Evolutionary conservation across 2,329 filamentous ascomycete species (phyloP).

Genomic region (Colletotrichum graminicola): DNA sequence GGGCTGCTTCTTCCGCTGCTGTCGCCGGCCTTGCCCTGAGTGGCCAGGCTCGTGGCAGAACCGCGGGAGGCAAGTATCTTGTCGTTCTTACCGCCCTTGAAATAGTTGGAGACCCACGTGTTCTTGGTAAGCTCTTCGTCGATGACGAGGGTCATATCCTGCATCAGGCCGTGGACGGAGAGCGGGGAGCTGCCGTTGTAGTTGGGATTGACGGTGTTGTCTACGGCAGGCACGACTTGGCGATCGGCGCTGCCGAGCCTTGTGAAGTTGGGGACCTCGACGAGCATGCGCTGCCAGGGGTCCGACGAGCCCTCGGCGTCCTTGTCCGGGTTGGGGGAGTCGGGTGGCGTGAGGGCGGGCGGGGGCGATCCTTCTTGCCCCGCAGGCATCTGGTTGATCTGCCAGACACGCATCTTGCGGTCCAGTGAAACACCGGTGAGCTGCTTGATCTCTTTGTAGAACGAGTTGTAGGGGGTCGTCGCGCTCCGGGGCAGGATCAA

Average conservation of each 20-base stretch:
- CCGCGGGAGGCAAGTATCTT: constrained; percentile 54
- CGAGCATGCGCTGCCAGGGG: constrained; percentile 57
- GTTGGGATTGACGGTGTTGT: constrained; percentile 79
- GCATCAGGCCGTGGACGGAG: constrained; percentile 74
- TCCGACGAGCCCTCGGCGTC: constrained; percentile 46
- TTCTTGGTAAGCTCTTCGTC: constrained; percentile 79
- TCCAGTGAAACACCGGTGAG: constrained; percentile 74
- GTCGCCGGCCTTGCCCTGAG: constrained; percentile 52
- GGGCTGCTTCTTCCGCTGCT: constrained; percentile 79
- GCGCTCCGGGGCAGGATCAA: constrained; percentile 78
- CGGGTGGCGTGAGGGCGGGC: constrained; percentile 55
- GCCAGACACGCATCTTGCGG: constrained; percentile 84
- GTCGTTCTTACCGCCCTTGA: constrained; percentile 46
- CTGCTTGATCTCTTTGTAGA: constrained; percentile 80
- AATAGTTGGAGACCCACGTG: constrained; percentile 67
- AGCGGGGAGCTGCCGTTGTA: constrained; percentile 82
- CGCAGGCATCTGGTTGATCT: constrained; percentile 61
- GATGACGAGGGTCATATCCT: constrained; percentile 82
- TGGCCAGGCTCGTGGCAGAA: constrained; percentile 49
- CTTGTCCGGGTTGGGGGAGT: constrained; percentile 52
- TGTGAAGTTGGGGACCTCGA: constrained; percentile 67
- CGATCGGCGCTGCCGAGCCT: constrained; percentile 43
- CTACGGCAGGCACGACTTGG: constrained; percentile 53
- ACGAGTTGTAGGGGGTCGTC: constrained; percentile 77
- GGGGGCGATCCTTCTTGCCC: constrained; percentile 53